Conservation (phyloP, 2,329 filamentous ascomycete genomes). For the Dactylellina parvicollis region DNA sequence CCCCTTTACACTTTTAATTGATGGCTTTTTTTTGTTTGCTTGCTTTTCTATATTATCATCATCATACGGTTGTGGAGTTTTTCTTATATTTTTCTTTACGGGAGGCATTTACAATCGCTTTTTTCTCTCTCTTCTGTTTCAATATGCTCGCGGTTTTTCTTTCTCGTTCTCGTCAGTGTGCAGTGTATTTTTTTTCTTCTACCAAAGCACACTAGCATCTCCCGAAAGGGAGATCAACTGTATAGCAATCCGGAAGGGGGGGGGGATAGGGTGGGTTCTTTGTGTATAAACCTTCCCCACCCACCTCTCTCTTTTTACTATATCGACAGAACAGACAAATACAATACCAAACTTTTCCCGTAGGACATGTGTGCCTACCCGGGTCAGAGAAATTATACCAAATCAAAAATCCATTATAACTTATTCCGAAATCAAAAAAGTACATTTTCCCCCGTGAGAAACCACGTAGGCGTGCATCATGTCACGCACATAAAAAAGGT, state of each 20-base stretch:
- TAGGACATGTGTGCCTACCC: not conserved
- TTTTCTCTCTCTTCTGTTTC: constrained; percentile 4
- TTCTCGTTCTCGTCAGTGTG: constrained; percentile 16
- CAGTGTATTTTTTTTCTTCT: constrained; percentile 55
- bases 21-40: constrained; percentile 20
- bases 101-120: constrained; percentile 44
- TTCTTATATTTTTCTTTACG: constrained; percentile 23
- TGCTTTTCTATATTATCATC: constrained; percentile 46
- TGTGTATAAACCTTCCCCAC: too few relatives aligned
- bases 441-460: not conserved
- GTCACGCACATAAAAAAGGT: too few relatives aligned
- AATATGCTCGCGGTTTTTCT: constrained; percentile 39
- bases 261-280: constrained; percentile 15
- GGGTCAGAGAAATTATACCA: not conserved
- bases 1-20: constrained; percentile 30
- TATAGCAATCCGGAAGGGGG: too few relatives aligned
- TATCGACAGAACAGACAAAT: constrained; percentile 48
- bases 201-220: constrained; percentile 59
- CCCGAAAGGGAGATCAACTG: constrained; percentile 32
- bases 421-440: not conserved
- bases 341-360: constrained; percentile 5
- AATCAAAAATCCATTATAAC: not conserved
- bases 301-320: constrained; percentile 42
- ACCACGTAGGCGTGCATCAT: constrained; percentile 9
- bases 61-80: constrained; percentile 52